phyloP scores from a whole-genome alignment of 148 eudicot species.

The Silene conica region DNA sequence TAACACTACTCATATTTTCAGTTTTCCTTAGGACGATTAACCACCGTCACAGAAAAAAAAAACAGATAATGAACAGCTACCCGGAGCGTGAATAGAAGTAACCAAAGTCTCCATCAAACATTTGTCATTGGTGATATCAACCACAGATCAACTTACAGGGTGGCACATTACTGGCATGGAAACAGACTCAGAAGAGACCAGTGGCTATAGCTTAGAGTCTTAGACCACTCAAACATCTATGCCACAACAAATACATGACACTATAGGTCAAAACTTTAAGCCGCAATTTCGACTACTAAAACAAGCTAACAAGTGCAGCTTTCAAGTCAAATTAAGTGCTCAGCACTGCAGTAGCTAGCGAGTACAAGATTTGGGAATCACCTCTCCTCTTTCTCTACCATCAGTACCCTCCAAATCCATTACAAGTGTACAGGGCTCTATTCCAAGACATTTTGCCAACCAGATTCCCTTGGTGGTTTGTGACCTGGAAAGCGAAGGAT shows the following conservation, averaged over 20 bases:
- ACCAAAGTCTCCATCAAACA: not conserved
- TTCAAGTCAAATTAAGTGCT: no score
- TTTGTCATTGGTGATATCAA: not conserved
- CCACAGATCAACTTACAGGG: not conserved
- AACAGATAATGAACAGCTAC: not conserved
- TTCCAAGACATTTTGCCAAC: constrained; percentile 83
- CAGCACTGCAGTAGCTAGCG: not conserved
- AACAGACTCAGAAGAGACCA: not conserved
- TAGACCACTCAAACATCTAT: not conserved
- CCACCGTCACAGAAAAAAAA: not conserved
- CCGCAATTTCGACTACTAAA: not conserved
- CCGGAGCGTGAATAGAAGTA: no score
- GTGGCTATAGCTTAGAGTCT: not conserved
- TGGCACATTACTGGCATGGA: not conserved
- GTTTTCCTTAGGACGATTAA: not conserved
- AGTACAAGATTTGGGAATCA: constrained; percentile 12
- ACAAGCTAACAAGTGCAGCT: not conserved
- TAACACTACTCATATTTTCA: not conserved
- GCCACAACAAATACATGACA: not conserved
- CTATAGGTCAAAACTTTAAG: not conserved
- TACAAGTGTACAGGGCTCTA: constrained; percentile 90
- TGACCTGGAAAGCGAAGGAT: constrained; percentile 45
- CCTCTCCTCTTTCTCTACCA: constrained; percentile 99
- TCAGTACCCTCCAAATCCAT: constrained; percentile 99
- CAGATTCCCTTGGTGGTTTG: constrained; percentile 98